phyloP scores from a whole-genome alignment of 306 rosid species.

The Purshia tridentata region DNA sequence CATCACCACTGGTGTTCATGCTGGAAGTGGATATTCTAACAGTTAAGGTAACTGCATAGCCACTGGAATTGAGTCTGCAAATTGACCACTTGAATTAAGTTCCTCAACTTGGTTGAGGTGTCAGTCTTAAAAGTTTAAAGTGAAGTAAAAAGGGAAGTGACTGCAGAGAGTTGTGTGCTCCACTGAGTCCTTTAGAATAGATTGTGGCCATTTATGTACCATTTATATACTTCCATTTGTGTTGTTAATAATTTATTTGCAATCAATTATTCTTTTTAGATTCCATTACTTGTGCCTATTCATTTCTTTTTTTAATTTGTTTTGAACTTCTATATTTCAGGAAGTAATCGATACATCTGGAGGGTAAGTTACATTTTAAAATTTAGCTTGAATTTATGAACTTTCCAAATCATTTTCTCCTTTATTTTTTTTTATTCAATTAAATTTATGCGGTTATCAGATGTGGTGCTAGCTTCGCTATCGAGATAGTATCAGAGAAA shows the following conservation, averaged over 20 bases:
- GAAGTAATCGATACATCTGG: slow-evolving; percentile 91
- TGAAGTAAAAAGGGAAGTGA: neutral
- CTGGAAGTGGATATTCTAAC: neutral
- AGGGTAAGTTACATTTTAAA: slow-evolving; percentile 55
- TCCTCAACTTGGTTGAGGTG: neutral
- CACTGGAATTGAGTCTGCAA: neutral
- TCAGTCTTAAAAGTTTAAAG: neutral
- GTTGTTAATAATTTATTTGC: neutral
- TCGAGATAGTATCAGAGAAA: slow-evolving; percentile 76
- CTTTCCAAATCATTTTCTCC: neutral
- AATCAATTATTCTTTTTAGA: neutral
- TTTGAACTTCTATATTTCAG: slow-evolving; percentile 48
- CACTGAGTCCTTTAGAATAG: neutral
- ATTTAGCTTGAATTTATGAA: neutral
- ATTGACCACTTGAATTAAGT: neutral
- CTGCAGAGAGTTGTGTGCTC: neutral
- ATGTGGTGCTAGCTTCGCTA: slow-evolving; percentile 76
- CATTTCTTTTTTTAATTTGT: neutral
- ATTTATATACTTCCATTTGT: neutral
- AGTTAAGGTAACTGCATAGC: neutral
- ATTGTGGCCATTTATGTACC: neutral
- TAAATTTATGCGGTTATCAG: slow-evolving; percentile 35
- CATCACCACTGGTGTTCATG: neutral
- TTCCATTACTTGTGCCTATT: neutral
- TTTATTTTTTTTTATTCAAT: slow-evolving; percentile 5